Conservation (phyloP, 768 basidiomycete species). For the Trametes gibbosa region DNA sequence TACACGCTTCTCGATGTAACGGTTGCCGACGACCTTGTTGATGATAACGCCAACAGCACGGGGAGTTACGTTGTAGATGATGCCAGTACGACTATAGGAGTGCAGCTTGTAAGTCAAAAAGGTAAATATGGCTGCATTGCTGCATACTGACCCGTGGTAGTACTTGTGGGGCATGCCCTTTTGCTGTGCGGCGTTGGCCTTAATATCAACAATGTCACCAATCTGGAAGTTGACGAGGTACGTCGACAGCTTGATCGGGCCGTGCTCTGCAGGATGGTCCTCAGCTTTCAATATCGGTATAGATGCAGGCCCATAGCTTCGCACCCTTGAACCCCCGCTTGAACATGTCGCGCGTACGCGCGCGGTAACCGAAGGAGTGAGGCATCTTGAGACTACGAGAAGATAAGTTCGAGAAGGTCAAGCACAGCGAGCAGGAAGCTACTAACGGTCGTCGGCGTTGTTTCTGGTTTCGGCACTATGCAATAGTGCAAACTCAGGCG, state of each 20-base stretch:
- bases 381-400: slow-evolving; percentile 79
- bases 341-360: slow-evolving; percentile 99
- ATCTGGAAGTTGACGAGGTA: slow-evolving; percentile 92
- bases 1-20: slow-evolving; percentile 99
- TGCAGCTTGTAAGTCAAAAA: neutral
- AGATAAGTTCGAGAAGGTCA: slow-evolving; percentile 12
- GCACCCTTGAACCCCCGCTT: slow-evolving; percentile 97
- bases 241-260: slow-evolving; percentile 86
- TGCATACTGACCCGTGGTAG: slow-evolving; percentile 82
- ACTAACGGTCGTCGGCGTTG: slow-evolving; percentile 51
- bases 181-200: slow-evolving; percentile 98
- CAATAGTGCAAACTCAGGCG: slow-evolving; percentile 17
- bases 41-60: slow-evolving; percentile 94
- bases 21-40: slow-evolving; percentile 98
- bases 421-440: slow-evolving; percentile 18
- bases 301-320: slow-evolving; percentile 27
- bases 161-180: slow-evolving; percentile 99
- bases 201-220: slow-evolving; percentile 99
- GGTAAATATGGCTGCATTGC: neutral
- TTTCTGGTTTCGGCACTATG: slow-evolving; percentile 41
- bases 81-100: slow-evolving; percentile 82
- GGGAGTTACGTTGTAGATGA: slow-evolving; percentile 97
- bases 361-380: slow-evolving; percentile 99
- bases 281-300: slow-evolving; percentile 2
- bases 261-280: slow-evolving; percentile 63